Evolutionary conservation across 345 rosid species (phyloP).

Genomic region (Gynandropsis gynandra): DNA sequence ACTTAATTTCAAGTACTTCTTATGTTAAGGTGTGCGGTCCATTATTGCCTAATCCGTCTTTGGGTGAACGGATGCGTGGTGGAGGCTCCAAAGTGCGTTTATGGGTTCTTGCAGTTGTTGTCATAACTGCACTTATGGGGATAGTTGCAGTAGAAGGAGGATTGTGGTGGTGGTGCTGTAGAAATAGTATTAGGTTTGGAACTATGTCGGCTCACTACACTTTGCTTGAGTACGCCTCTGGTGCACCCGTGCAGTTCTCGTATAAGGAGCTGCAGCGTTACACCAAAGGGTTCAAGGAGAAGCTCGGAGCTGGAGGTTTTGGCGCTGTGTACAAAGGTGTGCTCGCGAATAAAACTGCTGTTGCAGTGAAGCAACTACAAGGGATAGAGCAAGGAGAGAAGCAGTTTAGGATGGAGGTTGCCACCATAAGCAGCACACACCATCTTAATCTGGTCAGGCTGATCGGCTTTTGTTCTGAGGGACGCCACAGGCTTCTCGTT

Average conservation of each 20-base stretch:
- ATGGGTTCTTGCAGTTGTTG: conserved; percentile 34
- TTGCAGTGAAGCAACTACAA: conserved; percentile 59
- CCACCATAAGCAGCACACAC: conserved; percentile 62
- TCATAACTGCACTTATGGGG: conserved; percentile 28
- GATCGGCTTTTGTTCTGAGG: conserved; percentile 59
- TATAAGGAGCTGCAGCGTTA: conserved; percentile 44
- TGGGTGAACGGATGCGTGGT: conserved; percentile 1
- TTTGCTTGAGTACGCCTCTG: conserved; percentile 55
- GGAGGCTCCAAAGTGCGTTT: conserved; percentile 21
- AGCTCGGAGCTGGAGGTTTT: conserved; percentile 61
- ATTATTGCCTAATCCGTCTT: conserved; percentile 30
- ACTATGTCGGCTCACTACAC: conserved; percentile 38
- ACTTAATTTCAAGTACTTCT: conserved; percentile 43
- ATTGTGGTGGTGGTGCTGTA: conserved; percentile 50
- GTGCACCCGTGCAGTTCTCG: conserved; percentile 48
- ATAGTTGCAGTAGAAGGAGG: conserved; percentile 33
- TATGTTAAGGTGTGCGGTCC: conserved; percentile 57
- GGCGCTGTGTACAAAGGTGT: conserved; percentile 55
- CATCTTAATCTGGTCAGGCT: conserved; percentile 56
- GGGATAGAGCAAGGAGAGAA: conserved; percentile 57
- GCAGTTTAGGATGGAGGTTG: conserved; percentile 64
- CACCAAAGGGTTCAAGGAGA: conserved; percentile 43
- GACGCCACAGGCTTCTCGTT: conserved; percentile 52
- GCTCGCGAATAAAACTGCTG: conserved; percentile 34
- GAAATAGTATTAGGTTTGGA: conserved; percentile 32